Base-by-base conservation (phyloP, 805 yeast species). In the Metschnikowia similis region DNA sequence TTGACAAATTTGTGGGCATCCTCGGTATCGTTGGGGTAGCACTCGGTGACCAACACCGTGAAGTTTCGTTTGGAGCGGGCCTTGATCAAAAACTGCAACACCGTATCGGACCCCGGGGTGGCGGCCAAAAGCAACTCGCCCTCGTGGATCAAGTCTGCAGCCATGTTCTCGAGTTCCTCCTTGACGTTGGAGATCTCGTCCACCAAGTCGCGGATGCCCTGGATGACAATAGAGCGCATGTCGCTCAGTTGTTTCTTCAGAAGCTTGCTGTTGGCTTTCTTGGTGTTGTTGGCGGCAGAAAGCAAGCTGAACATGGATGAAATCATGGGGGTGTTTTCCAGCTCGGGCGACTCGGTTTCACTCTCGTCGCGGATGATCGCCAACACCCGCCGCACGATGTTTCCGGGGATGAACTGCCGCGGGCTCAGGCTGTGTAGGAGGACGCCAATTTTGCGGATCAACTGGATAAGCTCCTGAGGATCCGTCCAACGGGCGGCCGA, bases 141-240 rank as follows among this genome's bases (percentile, higher is more conserved):
- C 61, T 94, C 97, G 67, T 92, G 98, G 63, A 94, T 89, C 72
- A 94, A 77, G 63, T 94, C 99, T 35, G 85, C 86, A 14, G 96
- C 86, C 84, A 90, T 88, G 51, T 84, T 81, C 67, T 90, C 96
- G 37, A 94, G 84, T 50, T 92, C 92, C 59, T 92, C 98, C 62
- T 89, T 91, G 41, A 88, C 87, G 59, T 87, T 87, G 26, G 86
- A 79, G 48, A 94, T 87, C 67, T 94, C 99, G 67, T 94, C 98
- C 49, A 91, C 83, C 51, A 94, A 76, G 59, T 89, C 97, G 63
- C 90, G 84, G 53, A 94, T 91, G 6, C 96, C 96, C 67, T 92
- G 96, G 51, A 91, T 90, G 30, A 89, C 84, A 31, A 87, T 82
- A 11, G 96, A 87, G 61, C 96, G 81, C 62, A 87, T 77, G 64